Base-by-base conservation (phyloP, 2,329 filamentous ascomycete species). In the Curvularia sp. region DNA sequence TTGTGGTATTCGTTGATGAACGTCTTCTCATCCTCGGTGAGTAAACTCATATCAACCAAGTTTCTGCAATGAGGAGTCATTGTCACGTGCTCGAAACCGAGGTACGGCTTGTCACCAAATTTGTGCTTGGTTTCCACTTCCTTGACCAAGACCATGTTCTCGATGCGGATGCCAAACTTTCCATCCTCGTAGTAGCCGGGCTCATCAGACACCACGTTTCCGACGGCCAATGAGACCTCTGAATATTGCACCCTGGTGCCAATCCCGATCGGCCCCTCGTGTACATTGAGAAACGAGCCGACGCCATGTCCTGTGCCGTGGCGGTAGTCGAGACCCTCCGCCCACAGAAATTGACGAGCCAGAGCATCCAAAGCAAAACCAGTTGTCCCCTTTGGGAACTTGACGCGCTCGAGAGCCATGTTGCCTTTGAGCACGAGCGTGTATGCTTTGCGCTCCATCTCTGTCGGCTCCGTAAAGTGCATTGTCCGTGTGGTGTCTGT, bases 151-250 rank as follows among this genome's bases (percentile, higher is more conserved):
- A 96, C 87, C 70, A 99, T 88, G 76, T 99, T 99, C 79, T 99
- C 95, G 71, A 97, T 97, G 18, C 95, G 89, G 66, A 99, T 95
- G 18, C 95, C 95, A 72, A 96, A 99, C 38, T 88, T 87, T 47
- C 93, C 94, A 70, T 99, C 95, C 77, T 98, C 93, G 76, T 99
- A 99, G 80, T 93, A 99, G 28, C 95, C 95, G 1, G 95, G 95
- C 78, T 99, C 93, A 71, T 97, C 93, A 1, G 94, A 98, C 52
- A 98, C 87, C 39, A 99, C 94, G 70, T 99, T 97, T 43, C 95
- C 95, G n/a, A 92, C 84, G 0, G 92, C 87, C 28, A 99, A 83
- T 0, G 95, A 85, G 5, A 98, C 93, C 74, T 99, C 95, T 0
- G 92, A 89, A 74, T 94, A 97, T 69, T 96, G 91, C 38, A 96